A percentile compares a stretch with the other conserved stretches of the same genome.
Conservation (phyloP, 352 stramenopile genomes). For the Thalassiosira allenii region DNA sequence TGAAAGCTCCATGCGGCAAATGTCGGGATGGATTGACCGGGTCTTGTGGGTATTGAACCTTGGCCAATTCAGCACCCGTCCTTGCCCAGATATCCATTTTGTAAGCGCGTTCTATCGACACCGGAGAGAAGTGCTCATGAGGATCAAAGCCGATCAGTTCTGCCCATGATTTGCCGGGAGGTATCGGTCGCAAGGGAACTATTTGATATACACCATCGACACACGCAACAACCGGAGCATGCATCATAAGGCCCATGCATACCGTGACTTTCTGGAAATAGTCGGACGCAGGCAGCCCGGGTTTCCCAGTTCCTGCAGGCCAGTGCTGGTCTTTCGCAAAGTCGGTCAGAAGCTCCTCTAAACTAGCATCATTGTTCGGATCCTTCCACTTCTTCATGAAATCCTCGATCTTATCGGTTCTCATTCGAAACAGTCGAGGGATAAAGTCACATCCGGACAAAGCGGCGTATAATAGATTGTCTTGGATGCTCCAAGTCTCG, state of each 20-base stretch:
- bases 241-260: slow-evolving; percentile 12
- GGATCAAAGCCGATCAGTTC: slow-evolving; percentile 24
- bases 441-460: slow-evolving; percentile 23
- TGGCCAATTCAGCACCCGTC: not conserved
- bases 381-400: slow-evolving; percentile 26
- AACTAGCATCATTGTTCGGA: not conserved
- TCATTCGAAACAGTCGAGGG: not conserved
- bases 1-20: slow-evolving; percentile 4
- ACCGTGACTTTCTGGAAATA: not conserved
- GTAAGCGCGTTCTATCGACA: not conserved
- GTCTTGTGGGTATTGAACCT: not conserved
- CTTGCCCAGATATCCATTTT: slow-evolving; percentile 4
- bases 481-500: not conserved
- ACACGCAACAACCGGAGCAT: slow-evolving; percentile 2
- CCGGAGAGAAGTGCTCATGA: not conserved
- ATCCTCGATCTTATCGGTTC: not conserved
- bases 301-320: not conserved
- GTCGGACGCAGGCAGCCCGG: not conserved
- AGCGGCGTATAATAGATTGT: slow-evolving; percentile 14
- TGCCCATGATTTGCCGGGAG: not conserved
- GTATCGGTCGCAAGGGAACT: not conserved
- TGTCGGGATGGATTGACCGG: not conserved
- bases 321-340: not conserved
- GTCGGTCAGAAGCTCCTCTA: not conserved
- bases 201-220: not conserved